These are phyloP conservation scores for Malassezia sympodialis DNA, from an alignment of 1,284 basidiomycete genomes.

Conservation along the genomic window DNA sequence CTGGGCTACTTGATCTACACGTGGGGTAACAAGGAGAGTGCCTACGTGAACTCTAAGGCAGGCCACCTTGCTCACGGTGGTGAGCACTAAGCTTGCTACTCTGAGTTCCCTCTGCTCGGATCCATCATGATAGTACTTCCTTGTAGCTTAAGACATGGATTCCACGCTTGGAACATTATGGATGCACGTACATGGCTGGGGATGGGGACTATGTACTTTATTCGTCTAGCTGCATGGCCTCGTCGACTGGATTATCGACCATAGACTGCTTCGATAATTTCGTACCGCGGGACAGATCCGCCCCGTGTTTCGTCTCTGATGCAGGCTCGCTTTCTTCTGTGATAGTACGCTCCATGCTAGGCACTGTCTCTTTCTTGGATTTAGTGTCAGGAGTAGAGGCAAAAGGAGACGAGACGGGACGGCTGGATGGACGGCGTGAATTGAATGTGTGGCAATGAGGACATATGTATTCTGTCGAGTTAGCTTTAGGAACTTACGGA, in stretches of 20 bases:
- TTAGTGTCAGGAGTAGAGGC: neutral
- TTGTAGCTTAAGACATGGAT: conserved; percentile 7
- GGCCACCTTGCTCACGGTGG: conserved; percentile 29
- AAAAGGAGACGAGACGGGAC: conserved; percentile 42
- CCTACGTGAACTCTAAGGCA: conserved; percentile 46
- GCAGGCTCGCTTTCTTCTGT: neutral
- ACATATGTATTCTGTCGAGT: conserved; percentile 60
- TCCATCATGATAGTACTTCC: neutral
- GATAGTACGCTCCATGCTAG: neutral
- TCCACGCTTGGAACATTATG: neutral
- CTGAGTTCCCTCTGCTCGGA: neutral
- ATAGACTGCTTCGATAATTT: neutral
- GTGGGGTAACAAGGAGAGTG: conserved; percentile 42
- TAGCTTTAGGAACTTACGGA: conserved; percentile 59
- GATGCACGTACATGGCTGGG: neutral
- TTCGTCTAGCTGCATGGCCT: conserved; percentile 7
- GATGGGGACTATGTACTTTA: neutral
- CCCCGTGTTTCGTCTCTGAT: neutral
- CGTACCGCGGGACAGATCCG: neutral
- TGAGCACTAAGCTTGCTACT: neutral
- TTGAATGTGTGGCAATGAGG: conserved; percentile 68
- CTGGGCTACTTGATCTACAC: conserved; percentile 40
- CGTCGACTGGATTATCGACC: neutral
- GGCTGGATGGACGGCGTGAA: conserved; percentile 45
- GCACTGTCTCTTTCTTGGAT: neutral